A percentile compares a stretch with the other conserved stretches of the same genome.
Evolutionary conservation across 306 rosid species (phyloP).

Genomic region (Quercus ilex): DNA sequence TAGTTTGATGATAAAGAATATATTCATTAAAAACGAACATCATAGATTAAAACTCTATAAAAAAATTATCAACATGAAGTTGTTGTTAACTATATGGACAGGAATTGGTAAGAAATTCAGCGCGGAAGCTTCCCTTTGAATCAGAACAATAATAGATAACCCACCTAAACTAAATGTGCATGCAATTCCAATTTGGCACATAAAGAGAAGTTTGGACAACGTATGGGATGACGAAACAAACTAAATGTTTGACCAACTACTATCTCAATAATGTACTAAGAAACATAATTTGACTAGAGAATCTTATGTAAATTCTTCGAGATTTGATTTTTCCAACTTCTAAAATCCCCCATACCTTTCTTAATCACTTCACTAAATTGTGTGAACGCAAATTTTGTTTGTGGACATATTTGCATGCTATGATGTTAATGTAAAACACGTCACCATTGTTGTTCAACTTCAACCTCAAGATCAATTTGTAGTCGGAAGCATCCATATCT

Average conservation of each 20-base stretch:
- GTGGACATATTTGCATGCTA: no score
- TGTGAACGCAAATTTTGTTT: neutral
- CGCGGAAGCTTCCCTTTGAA: no score
- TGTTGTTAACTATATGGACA: no score
- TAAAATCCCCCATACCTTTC: neutral
- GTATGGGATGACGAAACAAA: neutral
- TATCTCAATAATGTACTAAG: neutral
- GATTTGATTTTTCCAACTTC: neutral
- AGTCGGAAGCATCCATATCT: no score
- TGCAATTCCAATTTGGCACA: no score
- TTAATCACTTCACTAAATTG: neutral
- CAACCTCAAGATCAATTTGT: no score
- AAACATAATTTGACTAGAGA: neutral
- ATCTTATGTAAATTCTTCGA: neutral
- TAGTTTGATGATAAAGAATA: fast-evolving
- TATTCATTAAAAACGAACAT: fast-evolving
- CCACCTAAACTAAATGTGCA: no score
- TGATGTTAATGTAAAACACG: neutral
- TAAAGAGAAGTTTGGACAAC: neutral
- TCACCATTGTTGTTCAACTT: neutral
- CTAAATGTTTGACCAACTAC: neutral
- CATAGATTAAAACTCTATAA: no score
- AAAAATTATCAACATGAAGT: no score
- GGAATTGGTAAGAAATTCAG: no score
- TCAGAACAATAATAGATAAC: no score